phyloP scores from a whole-genome alignment of 129 eudicot species.

The Scalesia atractyloides region DNA sequence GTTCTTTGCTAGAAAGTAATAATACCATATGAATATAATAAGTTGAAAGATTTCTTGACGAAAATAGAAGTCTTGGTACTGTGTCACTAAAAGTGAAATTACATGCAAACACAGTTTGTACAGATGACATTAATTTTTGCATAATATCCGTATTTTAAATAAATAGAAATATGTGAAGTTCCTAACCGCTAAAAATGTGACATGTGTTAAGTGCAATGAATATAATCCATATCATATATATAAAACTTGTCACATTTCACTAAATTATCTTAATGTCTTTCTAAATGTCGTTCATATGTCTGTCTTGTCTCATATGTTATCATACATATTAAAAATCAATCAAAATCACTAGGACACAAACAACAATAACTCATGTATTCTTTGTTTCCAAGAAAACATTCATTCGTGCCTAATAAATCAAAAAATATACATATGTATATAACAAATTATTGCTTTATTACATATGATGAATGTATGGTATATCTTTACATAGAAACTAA shows the following conservation, averaged over 20 bases:
- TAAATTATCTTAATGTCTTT: background rate
- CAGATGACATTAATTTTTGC: no score
- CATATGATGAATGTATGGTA: constrained; percentile 13
- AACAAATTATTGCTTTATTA: constrained; percentile 29
- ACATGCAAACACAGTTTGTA: background rate
- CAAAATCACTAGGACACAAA: background rate
- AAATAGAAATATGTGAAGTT: no score
- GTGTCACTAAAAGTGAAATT: background rate
- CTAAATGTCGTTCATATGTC: background rate
- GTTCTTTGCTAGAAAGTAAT: no score
- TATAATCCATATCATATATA: background rate
- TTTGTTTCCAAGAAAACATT: constrained; percentile 10
- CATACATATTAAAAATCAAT: background rate
- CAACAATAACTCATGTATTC: background rate
- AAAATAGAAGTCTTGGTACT: background rate
- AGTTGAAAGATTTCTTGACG: background rate
- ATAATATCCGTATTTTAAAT: background rate
- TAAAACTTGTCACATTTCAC: background rate
- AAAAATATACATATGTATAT: background rate
- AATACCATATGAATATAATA: no score
- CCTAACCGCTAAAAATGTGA: background rate
- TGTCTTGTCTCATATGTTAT: background rate
- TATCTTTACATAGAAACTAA: constrained; percentile 36
- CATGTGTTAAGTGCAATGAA: background rate
- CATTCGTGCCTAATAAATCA: background rate